Base-by-base conservation (phyloP, 257 asterid species). In the Nicotiana attenuata region DNA sequence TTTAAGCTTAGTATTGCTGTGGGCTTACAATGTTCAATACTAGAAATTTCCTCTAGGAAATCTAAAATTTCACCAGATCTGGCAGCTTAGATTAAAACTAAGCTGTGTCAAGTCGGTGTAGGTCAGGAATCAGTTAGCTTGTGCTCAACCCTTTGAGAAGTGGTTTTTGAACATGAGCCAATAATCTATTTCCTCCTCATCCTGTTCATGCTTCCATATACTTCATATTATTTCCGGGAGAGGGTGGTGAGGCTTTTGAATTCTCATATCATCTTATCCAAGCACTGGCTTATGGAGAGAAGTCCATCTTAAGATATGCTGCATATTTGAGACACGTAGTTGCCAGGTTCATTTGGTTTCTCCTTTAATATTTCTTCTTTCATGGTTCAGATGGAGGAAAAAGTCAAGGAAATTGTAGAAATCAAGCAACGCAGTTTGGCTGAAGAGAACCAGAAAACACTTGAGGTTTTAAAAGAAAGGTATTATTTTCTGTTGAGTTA, bases 351-450 rank as follows among this genome's bases (percentile, higher is more conserved):
- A 75, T 75, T 75, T 50, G 63, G 64, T 26, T 24, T 75, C 17
- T 75, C 26, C 78, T 73, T 35, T 73, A 75, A 75, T 75, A 20
- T 50, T 75, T 50, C 63, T 60, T 64, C 81, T 20, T 53, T 80
- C 84, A 81, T 82, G 78, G 75, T 85, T 52, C 82, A 96, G 99
- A 94, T 96, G 99, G 99, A 94, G 87, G 99, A 94, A 83, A 96
- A 96, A 83, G 98, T 96, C 84, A 96, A 94, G 89, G 98, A 96
- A 93, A 86, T 91, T 83, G 97, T 96, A 85, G 99, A 96, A 89
- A 96, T 96, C 66, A 96, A 96, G 92, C 99, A 96, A 83, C 98
- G 98, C 47, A 94, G 90, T 90, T 85, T 96, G 93, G 99, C 98
- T 5, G 99, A 96, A 87, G 99, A 96, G 92, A 96, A 94, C 89